phyloP scores from a whole-genome alignment of 1,284 basidiomycete genomes.

The Melanopsichium pennsylvanicum region DNA sequence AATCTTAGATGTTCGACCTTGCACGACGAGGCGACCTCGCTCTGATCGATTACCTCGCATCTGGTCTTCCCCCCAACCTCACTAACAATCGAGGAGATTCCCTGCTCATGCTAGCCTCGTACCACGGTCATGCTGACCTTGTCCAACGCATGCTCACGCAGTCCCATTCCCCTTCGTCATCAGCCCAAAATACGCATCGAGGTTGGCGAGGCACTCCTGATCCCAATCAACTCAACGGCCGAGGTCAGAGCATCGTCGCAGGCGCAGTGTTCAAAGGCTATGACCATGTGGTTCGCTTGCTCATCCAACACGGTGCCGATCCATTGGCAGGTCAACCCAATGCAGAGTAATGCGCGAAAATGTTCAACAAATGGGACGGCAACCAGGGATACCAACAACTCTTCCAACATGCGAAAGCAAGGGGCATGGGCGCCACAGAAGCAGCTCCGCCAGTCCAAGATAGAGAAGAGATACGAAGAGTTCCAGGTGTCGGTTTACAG shows the following conservation, averaged over 20 bases:
- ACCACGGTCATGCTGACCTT: conserved; percentile 76
- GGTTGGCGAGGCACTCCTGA: conserved; percentile 28
- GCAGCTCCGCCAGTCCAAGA: conserved; percentile 46
- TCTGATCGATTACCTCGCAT: conserved; percentile 71
- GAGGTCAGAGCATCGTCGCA: conserved; percentile 79
- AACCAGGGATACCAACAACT: conserved; percentile 36
- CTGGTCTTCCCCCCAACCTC: conserved; percentile 79
- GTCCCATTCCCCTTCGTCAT: neutral
- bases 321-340: conserved; percentile 76
- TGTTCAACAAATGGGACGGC: conserved; percentile 61
- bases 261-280: conserved; percentile 81
- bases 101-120: conserved; percentile 82
- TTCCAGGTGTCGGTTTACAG: conserved; percentile 34
- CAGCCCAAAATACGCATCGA: neutral
- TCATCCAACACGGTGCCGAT: conserved; percentile 76
- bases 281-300: conserved; percentile 73
- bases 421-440: conserved; percentile 38
- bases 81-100: conserved; percentile 71
- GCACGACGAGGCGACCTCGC: conserved; percentile 73
- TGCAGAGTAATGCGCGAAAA: conserved; percentile 74
- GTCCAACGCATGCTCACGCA: conserved; percentile 70
- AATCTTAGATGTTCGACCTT: conserved; percentile 74
- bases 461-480: conserved; percentile 42
- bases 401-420: conserved; percentile 42
- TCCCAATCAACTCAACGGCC: conserved; percentile 73